Conservation (phyloP, 1,284 basidiomycete genomes). For the Schizophyllum commune region DNA sequence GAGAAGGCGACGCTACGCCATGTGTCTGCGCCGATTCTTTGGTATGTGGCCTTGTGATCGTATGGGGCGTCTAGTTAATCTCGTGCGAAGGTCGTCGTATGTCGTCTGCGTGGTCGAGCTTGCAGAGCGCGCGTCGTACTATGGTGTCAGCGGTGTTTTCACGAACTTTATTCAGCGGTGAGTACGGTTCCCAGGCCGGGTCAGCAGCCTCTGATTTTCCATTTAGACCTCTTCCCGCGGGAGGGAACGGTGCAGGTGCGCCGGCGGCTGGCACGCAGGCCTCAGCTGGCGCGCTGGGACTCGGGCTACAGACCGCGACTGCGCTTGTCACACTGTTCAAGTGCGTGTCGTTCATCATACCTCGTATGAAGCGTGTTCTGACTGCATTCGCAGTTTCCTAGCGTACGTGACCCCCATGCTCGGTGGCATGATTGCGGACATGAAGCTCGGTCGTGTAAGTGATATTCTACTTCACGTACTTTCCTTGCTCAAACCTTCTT, state of each 20-base stretch:
- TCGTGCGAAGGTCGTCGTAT: constrained; percentile 2
- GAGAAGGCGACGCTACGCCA: constrained; percentile 8
- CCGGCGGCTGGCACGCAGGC: constrained; percentile 26
- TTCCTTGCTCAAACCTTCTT: neutral
- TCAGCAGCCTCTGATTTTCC: neutral
- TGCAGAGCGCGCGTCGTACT: constrained; percentile 11
- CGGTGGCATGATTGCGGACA: constrained; percentile 32
- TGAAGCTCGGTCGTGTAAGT: constrained; percentile 37
- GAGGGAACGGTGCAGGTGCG: constrained; percentile 32
- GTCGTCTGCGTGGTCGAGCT: constrained; percentile 11
- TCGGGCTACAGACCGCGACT: constrained; percentile 5
- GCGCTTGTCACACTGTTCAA: constrained; percentile 4
- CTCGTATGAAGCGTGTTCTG: neutral
- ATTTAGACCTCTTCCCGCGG: constrained; percentile 21
- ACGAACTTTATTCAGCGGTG: constrained; percentile 19
- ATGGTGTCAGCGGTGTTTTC: constrained; percentile 14
- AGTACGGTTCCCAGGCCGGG: neutral
- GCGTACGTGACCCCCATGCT: constrained; percentile 21
- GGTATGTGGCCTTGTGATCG: neutral
- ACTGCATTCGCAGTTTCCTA: constrained; percentile 18
- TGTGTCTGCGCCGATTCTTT: constrained; percentile 8
- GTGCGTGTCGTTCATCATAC: neutral
- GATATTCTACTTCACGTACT: constrained; percentile 18
- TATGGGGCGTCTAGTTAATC: neutral
- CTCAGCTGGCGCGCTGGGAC: constrained; percentile 22